Base-by-base conservation (phyloP, 148 eudicot species). In the Selenicereus undatus region DNA sequence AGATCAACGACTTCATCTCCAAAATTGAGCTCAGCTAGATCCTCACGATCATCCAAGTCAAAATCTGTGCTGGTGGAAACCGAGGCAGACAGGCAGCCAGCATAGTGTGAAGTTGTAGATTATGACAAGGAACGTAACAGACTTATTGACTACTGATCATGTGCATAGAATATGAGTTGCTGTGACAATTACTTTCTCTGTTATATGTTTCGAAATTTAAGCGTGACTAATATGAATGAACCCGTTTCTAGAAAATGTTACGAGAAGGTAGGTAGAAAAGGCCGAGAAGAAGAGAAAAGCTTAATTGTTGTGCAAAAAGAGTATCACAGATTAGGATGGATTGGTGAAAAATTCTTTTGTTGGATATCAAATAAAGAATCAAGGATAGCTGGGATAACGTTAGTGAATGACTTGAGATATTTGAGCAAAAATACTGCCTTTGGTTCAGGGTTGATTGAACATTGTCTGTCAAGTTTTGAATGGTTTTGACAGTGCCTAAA, bases 1-100 rank as follows among this genome's bases (percentile, higher is more conserved):
- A 93, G 81, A 71, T 88, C 94, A 50, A 77, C 94, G 39, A 80
- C 86, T 69, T 85, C 90, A 21, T 86, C 90, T 42, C 88, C 91
- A 11, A 85, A 79, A 71, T 79, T 82, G 3, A 71, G 82, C 68
- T 86, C 91, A 11, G 64, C 91, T 39, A 87, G 92, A 83, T 82
- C 91, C 0, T 85, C 91, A 18, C 86, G 94, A 43, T 80, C 86
- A 71, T 83, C 88, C 73, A 91, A 88, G 79, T 84, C 88, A 12
- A 90, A 84, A 70, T 72, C 90, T 17, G 78, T 71, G 80, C 29
- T 84, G 43, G 83, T 72, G 45, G 86, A 81, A 45, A 74, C 79
- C 12, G 84, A 81, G 45, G 84, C 32, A 81, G 11, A 76, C 78
- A 29, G 81, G n/a, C 2, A 78, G 78, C 79, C 68, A 83, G 27